Evolutionary conservation across 208 protist species (phyloP), one percentile per base, ranked within the genome.

Genomic region (Acanthamoeba lenticulata): DNA sequence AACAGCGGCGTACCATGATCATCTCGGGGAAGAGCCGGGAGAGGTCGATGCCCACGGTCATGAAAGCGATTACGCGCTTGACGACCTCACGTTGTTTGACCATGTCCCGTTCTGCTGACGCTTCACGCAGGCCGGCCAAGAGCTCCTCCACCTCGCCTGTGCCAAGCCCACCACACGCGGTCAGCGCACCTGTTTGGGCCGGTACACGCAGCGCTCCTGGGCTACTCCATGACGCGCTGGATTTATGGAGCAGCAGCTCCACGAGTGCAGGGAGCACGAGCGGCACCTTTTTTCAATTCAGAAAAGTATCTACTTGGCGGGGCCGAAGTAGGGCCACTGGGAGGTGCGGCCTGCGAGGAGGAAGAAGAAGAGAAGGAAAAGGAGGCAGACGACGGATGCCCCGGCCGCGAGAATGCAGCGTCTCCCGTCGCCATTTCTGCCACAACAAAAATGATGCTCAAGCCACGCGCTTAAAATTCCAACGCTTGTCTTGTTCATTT

Each of bases 1-100:
- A 15, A 19, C 11, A 1, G 79, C 94, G 97, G 38, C 42, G n/a
- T 55, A 98, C 97, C 94, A 98, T 96, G 49, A 98, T 97, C 94
- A 99, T 98, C 42, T 99, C 98, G 0, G 97, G 95, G 90, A 99
- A 99, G 29, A 99, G 96, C 19, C 95, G 69, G 2, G 98, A 98
- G 11, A 98, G 98, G 95, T 99, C 99, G 67, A 99, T 97, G 49
- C 99, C 99, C n/a, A 98, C 97, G 2, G 99, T 99, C 98, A 99
- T 99, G 94, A 98, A 98, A 21, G 97, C 97, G 49, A 99, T 98
- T 1, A 99, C 98, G 29, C 97, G 96, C 93, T 99, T 97, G 34
- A 99, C 93, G 13, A 97, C 96, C 32, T 97, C 96, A 15, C 97
- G 96, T 93, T 98, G 90, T 32, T 93, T 93, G 32, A 55, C 69